phyloP scores from a whole-genome alignment of 1,284 basidiomycete species.

The Tremellales sp. region DNA sequence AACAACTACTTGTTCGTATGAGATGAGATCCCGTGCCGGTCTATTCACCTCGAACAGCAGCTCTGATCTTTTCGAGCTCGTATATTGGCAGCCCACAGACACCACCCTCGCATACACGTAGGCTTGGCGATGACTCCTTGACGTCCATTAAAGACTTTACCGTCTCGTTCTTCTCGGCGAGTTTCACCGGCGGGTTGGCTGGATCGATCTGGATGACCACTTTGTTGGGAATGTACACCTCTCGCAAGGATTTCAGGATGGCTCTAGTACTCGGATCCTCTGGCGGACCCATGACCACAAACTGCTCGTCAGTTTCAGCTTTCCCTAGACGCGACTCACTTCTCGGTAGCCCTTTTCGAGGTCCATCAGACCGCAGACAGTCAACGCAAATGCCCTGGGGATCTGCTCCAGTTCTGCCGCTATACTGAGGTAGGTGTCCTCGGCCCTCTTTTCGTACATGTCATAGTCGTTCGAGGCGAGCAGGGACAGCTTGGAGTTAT shows the following conservation, averaged over 20 bases:
- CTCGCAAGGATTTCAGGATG: constrained; percentile 14
- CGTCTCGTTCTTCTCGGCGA: constrained; percentile 27
- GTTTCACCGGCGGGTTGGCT: constrained; percentile 11
- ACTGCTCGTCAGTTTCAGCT: constrained; percentile 8
- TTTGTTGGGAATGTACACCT: constrained; percentile 27
- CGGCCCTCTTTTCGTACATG: constrained; percentile 40
- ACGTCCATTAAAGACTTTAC: constrained; percentile 23
- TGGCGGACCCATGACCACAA: constrained; percentile 24
- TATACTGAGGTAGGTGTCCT: constrained; percentile 30
- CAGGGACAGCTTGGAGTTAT: constrained; percentile 48
- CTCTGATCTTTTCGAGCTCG: constrained; percentile 19
- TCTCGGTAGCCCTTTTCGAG: constrained; percentile 26
- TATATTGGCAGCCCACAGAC: constrained; percentile 26
- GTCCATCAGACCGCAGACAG: constrained; percentile 33
- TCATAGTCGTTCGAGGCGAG: constrained; percentile 39
- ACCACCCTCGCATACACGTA: constrained; percentile 31
- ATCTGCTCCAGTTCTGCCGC: constrained; percentile 27
- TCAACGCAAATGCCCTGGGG: constrained; percentile 36
- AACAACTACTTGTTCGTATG: too few relatives aligned
- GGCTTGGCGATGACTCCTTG: constrained; percentile 10
- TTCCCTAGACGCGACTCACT: constrained; percentile 13
- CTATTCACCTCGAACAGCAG: too few relatives aligned
- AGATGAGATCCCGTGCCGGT: too few relatives aligned
- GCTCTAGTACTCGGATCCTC: constrained; percentile 7
- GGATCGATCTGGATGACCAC: constrained; percentile 34